Percentiles rank a stretch among this genome's conserved stretches.
Evolutionary conservation across 148 eudicot genomes (phyloP).

Genomic region (Euryodendron excelsum): DNA sequence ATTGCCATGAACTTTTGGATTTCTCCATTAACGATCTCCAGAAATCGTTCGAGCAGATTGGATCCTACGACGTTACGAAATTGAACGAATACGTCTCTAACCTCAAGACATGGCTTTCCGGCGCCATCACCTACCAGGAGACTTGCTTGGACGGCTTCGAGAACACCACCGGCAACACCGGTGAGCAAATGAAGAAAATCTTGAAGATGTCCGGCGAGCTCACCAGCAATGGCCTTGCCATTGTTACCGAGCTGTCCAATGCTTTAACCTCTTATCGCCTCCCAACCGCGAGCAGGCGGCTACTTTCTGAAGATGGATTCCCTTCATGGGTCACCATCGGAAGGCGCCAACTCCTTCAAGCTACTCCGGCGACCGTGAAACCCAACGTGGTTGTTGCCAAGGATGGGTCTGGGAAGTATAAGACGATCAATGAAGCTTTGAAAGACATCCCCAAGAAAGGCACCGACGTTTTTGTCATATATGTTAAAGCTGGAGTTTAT

Average conservation of each 20-base stretch:
- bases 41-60: slow-evolving; percentile 22
- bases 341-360: slow-evolving; percentile 17
- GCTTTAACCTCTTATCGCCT: not conserved
- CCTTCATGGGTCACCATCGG: slow-evolving; percentile 25
- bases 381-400: slow-evolving; percentile 57
- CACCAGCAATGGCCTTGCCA: slow-evolving; percentile 9
- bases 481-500: slow-evolving; percentile 58
- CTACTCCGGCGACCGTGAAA: not conserved
- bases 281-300: not conserved
- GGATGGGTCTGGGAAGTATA: slow-evolving; percentile 61
- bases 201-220: slow-evolving; percentile 2
- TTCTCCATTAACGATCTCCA: slow-evolving; percentile 36
- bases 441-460: slow-evolving; percentile 25
- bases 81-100: slow-evolving; percentile 25
- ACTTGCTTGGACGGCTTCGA: slow-evolving; percentile 52
- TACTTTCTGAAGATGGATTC: not conserved
- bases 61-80: slow-evolving; percentile 17
- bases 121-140: slow-evolving; percentile 42
- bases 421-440: slow-evolving; percentile 49
- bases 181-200: slow-evolving; percentile 27
- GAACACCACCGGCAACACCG: slow-evolving; percentile 33
- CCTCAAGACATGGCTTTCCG: slow-evolving; percentile 53
- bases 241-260: slow-evolving; percentile 4
- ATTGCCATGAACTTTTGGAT: slow-evolving; percentile 32
- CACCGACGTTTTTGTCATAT: slow-evolving; percentile 30